Base-by-base conservation (phyloP, 2,329 filamentous ascomycete species). In the Escovopsis sp. region DNA sequence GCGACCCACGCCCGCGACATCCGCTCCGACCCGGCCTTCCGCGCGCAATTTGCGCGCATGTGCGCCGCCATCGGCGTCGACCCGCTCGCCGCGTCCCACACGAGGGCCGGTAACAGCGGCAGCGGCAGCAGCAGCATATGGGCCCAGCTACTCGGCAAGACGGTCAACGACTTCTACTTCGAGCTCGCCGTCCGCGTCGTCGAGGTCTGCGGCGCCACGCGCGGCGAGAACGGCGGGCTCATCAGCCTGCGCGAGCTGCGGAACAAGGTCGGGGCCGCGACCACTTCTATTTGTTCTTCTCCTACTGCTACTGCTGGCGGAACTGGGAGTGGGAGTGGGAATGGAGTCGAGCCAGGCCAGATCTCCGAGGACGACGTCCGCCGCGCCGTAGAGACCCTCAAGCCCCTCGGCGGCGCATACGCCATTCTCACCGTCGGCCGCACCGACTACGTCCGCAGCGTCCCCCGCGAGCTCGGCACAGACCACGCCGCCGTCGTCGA, bases 111-210 rank as follows among this genome's bases (percentile, higher is more conserved):
- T 23, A 61, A 62, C 36, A 66, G 63, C 38, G 64, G 68, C 49
- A 59, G 65, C 69, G 67, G 6, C 69, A 64, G 2, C 75, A 76
- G 67, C 4, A 69, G 64, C 1, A 79, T 95, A 45, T 96, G 91
- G 89, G 83, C 86, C 8, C 88, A 95, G 66, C 76, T 96, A 48
- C 72, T 96, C 18, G 91, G 91, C 28, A 77, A 83, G 46, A 87
- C 80, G 53, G 88, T 98, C 52, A 94, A 95, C 59, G 91, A 98
- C 61, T 98, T 98, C 59, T 98, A 96, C 66, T 96, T 96, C 61
- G 89, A 94, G 67, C 77, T 98, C 38, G 91, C 87, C 1, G 89
- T 96, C n/a, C 75, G 85, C 40, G 84, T 96, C 1, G 91, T 98
- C 6, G 89, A 96, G 61, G 78, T 95, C 7, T 98, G 91, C 58